Base-by-base conservation (phyloP, 106 monocot species). In the Allium cepa region DNA sequence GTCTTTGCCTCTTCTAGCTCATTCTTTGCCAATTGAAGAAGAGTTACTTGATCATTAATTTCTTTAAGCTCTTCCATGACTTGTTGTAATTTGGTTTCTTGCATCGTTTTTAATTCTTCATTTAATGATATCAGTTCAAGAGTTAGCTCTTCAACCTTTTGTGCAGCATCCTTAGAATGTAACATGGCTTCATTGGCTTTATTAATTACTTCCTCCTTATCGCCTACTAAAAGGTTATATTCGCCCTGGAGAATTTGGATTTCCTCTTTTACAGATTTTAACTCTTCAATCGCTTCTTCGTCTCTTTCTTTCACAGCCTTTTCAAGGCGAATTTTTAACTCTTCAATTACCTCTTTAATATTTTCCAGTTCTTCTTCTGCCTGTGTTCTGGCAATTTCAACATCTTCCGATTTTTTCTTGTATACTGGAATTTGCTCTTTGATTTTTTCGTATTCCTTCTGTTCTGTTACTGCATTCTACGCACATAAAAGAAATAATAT, bases 281-380 rank as follows among this genome's bases (percentile, higher is more conserved):
- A 60, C 4, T 88, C 84, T n/a, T 77, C 47, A 6, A 74, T 59
- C 17, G 79, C 79, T 50, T 75, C 68, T 12, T 60, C 55, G 74
- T 79, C 59, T 60, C 84, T 74, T 16, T 53, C 52, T 59, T 69
- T 81, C n/a, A 78, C 79, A 8, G 83, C 74, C 67, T 81, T 84
- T 77, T 82, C 84, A 22, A 88, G 68, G 46, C 58, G 74, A 8
- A 74, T 49, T 56, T 72, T 77, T 2, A 88, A 62, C 62, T 88
- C 84, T 75, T 88, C 82, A 13, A 72, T 59, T n/a, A 72, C 60
- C 67, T 63, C 71, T 45, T 77, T 88, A 11, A 68, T 74, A 55
- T 45, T 64, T 22, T 84, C 60, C 11, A 84, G 76, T 68, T 84
- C 88, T 50, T 71, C 73, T 17, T 84, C 73, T 14, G 79, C 71